Evolutionary conservation across 2,329 filamentous ascomycete species (phyloP).

Genomic region (Xylariaceae sp.): DNA sequence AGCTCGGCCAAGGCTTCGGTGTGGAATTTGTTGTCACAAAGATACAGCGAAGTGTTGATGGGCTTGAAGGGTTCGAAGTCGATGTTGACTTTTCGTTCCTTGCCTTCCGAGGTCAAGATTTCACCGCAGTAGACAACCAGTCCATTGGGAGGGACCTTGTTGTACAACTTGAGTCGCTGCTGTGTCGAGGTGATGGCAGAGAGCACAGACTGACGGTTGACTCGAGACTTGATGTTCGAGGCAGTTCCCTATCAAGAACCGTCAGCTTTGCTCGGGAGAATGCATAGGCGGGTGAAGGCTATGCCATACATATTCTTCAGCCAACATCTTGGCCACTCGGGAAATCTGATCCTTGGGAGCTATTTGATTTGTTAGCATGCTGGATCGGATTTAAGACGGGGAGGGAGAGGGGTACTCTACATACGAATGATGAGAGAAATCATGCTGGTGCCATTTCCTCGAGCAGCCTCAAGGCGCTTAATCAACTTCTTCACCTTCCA

Average conservation of each 20-base stretch:
- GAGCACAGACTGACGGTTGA: conserved; percentile 96
- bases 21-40: conserved; percentile 99
- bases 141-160: conserved; percentile 97
- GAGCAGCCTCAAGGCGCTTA: conserved; percentile 94
- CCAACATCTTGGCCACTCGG: conserved; percentile 97
- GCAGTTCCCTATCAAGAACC: conserved; percentile 74
- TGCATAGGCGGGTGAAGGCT: not conserved
- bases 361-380: conserved; percentile 42
- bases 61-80: conserved; percentile 99
- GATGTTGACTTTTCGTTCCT: conserved; percentile 99
- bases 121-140: conserved; percentile 99
- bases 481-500: conserved; percentile 99
- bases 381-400: conserved; percentile 21
- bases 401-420: conserved; percentile 42
- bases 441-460: conserved; percentile 99
- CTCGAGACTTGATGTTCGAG: conserved; percentile 99
- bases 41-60: conserved; percentile 98
- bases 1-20: conserved; percentile 96
- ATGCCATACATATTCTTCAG: conserved; percentile 94
- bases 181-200: conserved; percentile 99
- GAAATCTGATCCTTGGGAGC: conserved; percentile 98
- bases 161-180: conserved; percentile 98
- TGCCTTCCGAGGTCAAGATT: conserved; percentile 98
- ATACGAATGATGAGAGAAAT: conserved; percentile 98
- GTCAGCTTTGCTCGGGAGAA: conserved; percentile 28